A percentile compares a stretch with the other conserved stretches of the same genome.
These are phyloP conservation scores for Penstemon barbatus DNA, from an alignment of 257 asterid species.

Conservation along the genomic window DNA sequence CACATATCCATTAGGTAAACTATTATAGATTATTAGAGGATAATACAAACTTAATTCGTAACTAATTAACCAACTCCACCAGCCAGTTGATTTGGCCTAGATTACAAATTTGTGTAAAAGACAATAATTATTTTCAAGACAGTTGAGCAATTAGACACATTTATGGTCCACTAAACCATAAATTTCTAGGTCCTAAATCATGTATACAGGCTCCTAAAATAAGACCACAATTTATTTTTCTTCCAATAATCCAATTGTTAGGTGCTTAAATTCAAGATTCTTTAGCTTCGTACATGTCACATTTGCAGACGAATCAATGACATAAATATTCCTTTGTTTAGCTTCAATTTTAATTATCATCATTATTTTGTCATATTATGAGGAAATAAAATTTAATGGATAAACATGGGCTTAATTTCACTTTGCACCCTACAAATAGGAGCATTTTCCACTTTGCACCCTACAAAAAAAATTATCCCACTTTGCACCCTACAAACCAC, in stretches of 20 bases:
- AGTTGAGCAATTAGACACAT: not conserved
- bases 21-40: not conserved
- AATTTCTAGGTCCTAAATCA: not conserved
- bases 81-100: not conserved
- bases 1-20: not conserved
- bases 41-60: constrained; percentile 3
- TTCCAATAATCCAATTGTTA: not conserved
- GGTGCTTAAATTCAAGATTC: constrained; percentile 16
- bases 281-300: too few species aligned
- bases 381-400: too few species aligned
- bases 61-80: constrained; percentile 16
- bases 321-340: not conserved
- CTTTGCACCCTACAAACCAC: too few species aligned
- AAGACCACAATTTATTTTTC: not conserved
- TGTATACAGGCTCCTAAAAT: not conserved
- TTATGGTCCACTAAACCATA: not conserved
- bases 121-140: constrained; percentile 9
- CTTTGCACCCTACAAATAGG: too few species aligned
- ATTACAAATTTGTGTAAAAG: not conserved
- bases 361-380: not conserved
- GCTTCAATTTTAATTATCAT: not conserved
- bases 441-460: too few species aligned
- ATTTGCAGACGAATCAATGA: not conserved
- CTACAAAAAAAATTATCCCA: too few species aligned
- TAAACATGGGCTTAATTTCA: too few species aligned